These are phyloP conservation scores for Schrenkiella parvula DNA, from an alignment of 345 rosid genomes.

Conservation along the genomic window DNA sequence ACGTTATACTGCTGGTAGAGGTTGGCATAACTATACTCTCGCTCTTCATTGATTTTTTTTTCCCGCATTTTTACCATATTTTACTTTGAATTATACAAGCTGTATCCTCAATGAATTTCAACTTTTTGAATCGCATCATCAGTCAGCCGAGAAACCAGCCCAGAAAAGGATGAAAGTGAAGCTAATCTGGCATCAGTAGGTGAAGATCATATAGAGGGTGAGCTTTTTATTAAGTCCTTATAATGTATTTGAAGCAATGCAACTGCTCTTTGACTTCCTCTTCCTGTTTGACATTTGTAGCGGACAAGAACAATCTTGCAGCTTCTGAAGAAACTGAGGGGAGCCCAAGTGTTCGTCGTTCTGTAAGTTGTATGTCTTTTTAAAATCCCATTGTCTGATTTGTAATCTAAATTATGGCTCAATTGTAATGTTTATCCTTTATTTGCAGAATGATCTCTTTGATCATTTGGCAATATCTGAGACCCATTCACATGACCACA, in stretches of 20 bases:
- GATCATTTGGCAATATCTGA: slow-evolving; percentile 43
- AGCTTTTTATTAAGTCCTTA: slow-evolving; percentile 22
- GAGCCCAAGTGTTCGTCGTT: slow-evolving; percentile 74
- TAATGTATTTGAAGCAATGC: slow-evolving; percentile 13
- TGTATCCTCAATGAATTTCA: slow-evolving; percentile 1
- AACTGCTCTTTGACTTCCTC: slow-evolving; percentile 17
- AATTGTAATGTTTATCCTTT: slow-evolving; percentile 47
- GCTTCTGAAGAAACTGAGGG: slow-evolving; percentile 39
- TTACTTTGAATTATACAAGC: background rate
- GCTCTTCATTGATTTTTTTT: background rate
- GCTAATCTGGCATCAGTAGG: slow-evolving; percentile 28
- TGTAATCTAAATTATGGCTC: slow-evolving; percentile 37
- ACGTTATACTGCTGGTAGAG: slow-evolving; percentile 52
- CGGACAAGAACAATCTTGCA: slow-evolving; percentile 31
- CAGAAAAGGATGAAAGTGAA: slow-evolving; percentile 40
- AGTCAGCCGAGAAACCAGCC: slow-evolving; percentile 50
- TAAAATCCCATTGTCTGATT: slow-evolving; percentile 44
- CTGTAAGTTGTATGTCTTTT: slow-evolving; percentile 99
- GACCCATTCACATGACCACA: slow-evolving; percentile 35
- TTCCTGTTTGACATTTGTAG: slow-evolving; percentile 38
- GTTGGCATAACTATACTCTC: slow-evolving; percentile 33
- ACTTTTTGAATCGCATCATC: slow-evolving; percentile 16
- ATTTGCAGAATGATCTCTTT: slow-evolving; percentile 56
- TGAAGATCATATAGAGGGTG: slow-evolving; percentile 43
- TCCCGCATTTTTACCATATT: background rate